Conservation (phyloP, 371 early-diverging fungal species). For the Mortierella sp. region DNA sequence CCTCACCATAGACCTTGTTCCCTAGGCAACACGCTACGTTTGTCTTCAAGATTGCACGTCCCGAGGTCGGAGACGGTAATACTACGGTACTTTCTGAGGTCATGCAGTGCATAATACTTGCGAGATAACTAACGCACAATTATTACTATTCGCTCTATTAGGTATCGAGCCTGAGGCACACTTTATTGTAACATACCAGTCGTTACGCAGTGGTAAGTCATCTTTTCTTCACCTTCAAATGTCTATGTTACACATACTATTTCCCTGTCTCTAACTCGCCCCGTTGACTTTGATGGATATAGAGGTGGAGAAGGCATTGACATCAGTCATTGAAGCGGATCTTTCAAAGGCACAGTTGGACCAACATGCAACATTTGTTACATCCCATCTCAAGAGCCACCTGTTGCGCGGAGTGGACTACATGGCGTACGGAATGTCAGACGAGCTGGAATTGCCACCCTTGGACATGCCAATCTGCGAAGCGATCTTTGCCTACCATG, state of each 20-base stretch:
- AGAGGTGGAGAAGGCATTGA: constrained; percentile 78
- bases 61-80: constrained; percentile 38
- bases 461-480: constrained; percentile 71
- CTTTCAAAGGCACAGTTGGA: constrained; percentile 60
- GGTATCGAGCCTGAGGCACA: constrained; percentile 59
- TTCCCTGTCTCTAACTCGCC: background rate
- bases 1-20: constrained; percentile 64
- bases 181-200: constrained; percentile 67
- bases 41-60: constrained; percentile 72
- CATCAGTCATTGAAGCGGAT: constrained; percentile 60
- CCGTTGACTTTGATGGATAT: background rate
- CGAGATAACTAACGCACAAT: background rate
- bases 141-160: constrained; percentile 5
- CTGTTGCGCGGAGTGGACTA: constrained; percentile 69
- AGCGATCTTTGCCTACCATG: constrained; percentile 67
- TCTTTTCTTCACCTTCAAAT: background rate
- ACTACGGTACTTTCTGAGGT: no score
- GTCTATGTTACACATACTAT: background rate
- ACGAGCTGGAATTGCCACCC: constrained; percentile 70
- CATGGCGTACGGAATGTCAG: constrained; percentile 72
- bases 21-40: constrained; percentile 74
- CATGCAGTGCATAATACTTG: background rate
- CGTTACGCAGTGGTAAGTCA: constrained; percentile 69
- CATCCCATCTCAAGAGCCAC: constrained; percentile 66
- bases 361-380: constrained; percentile 69